These are phyloP conservation scores for Lactarius deliciosus DNA, from an alignment of 768 basidiomycete genomes.

Conservation along the genomic window DNA sequence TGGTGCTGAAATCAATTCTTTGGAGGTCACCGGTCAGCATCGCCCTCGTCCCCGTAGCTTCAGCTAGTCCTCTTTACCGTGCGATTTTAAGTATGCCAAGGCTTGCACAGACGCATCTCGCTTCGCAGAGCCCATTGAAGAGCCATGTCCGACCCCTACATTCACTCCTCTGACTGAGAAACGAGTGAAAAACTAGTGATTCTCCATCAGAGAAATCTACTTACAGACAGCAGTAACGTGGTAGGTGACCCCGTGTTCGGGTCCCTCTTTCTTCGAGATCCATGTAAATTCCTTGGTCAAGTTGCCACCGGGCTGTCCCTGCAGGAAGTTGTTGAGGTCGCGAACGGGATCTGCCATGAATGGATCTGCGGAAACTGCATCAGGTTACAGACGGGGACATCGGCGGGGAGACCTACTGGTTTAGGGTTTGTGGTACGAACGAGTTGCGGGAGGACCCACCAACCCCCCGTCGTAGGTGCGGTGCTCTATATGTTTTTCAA, in stretches of 20 bases:
- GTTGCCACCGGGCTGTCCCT: conserved; percentile 7
- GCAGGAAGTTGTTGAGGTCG: conserved; percentile 28
- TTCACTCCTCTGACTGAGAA: conserved; percentile 20
- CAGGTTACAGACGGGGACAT: neutral
- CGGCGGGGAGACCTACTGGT: neutral
- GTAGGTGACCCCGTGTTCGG: conserved; percentile 4
- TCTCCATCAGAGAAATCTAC: neutral
- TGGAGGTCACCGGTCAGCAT: neutral
- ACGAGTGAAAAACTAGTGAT: neutral
- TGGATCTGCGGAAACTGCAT: neutral
- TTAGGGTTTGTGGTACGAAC: neutral
- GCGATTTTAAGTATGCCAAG: conserved; percentile 10
- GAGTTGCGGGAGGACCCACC: neutral
- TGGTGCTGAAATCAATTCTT: neutral
- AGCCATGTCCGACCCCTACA: conserved; percentile 20
- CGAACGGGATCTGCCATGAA: conserved; percentile 25
- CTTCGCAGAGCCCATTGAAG: conserved; percentile 21
- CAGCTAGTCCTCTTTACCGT: conserved; percentile 14
- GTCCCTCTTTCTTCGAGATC: conserved; percentile 10
- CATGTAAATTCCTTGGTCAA: conserved; percentile 18
- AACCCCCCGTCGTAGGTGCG: neutral
- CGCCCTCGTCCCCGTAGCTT: neutral
- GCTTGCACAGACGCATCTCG: conserved; percentile 22
- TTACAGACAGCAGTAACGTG: conserved; percentile 22
- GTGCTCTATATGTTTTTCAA: too few relatives aligned